These are phyloP conservation scores for Malassezia brasiliensis DNA, from an alignment of 1,284 basidiomycete genomes.

Conservation along the genomic window DNA sequence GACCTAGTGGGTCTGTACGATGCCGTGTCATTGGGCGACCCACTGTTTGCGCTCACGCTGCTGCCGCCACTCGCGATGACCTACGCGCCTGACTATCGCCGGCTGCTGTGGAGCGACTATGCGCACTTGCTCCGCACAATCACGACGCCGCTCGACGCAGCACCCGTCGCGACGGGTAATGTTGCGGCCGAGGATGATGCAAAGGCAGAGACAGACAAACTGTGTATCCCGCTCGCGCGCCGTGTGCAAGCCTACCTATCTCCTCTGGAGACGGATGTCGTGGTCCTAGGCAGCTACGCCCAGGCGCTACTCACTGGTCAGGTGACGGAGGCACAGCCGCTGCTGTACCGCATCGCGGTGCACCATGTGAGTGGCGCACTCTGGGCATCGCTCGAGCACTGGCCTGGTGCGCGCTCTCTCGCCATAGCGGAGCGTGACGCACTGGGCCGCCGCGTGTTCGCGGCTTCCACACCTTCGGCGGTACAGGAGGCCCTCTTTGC, in stretches of 20 bases:
- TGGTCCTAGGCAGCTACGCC: slow-evolving; percentile 56
- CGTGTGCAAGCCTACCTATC: slow-evolving; percentile 56
- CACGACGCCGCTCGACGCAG: slow-evolving; percentile 10
- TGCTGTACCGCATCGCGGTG: slow-evolving; percentile 62
- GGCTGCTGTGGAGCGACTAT: slow-evolving; percentile 72
- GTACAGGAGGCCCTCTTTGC: slow-evolving; percentile 2
- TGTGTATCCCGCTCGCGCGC: neutral
- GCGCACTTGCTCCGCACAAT: slow-evolving; percentile 51
- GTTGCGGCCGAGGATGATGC: slow-evolving; percentile 42
- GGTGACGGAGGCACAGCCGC: slow-evolving; percentile 49
- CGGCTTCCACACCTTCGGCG: neutral
- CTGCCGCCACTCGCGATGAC: slow-evolving; percentile 64
- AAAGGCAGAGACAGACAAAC: slow-evolving; percentile 20
- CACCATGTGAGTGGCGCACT: slow-evolving; percentile 59
- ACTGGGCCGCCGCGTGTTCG: neutral
- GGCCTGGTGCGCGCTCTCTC: neutral
- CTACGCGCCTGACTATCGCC: slow-evolving; percentile 75
- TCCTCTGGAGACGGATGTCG: slow-evolving; percentile 61
- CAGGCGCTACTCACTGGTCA: slow-evolving; percentile 47
- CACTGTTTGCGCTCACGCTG: slow-evolving; percentile 65
- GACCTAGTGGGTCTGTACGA: slow-evolving; percentile 83
- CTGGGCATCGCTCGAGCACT: neutral
- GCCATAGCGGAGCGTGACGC: neutral
- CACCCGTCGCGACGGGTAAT: slow-evolving; percentile 51
- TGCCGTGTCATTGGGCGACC: slow-evolving; percentile 75